Evolutionary conservation across 2,329 filamentous ascomycete genomes (phyloP), one percentile per base, ranked within the genome.

Genomic region (Aspergillus melleus): DNA sequence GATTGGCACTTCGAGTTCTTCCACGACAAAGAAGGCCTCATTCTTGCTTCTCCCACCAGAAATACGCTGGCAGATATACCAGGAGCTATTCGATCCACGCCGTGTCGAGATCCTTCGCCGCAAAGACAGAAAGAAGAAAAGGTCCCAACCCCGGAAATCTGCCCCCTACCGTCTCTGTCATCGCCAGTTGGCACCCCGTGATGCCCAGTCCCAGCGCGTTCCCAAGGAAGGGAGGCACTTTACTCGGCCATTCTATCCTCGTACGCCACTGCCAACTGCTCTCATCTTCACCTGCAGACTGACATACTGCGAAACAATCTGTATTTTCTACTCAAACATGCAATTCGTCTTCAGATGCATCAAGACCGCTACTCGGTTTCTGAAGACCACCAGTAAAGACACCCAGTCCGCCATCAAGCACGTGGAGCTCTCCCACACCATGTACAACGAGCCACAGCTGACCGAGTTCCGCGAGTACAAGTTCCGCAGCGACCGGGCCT

Each of bases 1-100:
- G 32, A 36, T 12, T 36, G 26, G 26, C 8, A 9, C 26, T 29
- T 29, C 26, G 6, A 5, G 8, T 29, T 29, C 26, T 29, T 8
- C 26, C 26, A 12, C 32, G 12, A 36, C 32, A 12, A 11, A 14
- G 6, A 42, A 42, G 2, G 36, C 50, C 5, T 32, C 16, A 60
- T 90, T 92, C 72, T 81, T 92, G 59, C 79, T 84, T 30, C 78
- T 93, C 1, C 90, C 90, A 0, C 82, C 85, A 0, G 90, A 93
- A 70, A 74, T 93, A 30, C 87, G 90, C 8, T 78, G 89, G 60
- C 85, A 86, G 66, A 84, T 93, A 12, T 92, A 92, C 71, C 82
- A 80, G 44, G 80, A 86, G 65, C 82, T 87, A 63, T 88, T 91
- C 63, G 74, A 80, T 4, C 56, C 54, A 11, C 59, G 60, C 44